Conservation (phyloP, 108 stramenopile species). For the Cyclotella kingstonii region DNA sequence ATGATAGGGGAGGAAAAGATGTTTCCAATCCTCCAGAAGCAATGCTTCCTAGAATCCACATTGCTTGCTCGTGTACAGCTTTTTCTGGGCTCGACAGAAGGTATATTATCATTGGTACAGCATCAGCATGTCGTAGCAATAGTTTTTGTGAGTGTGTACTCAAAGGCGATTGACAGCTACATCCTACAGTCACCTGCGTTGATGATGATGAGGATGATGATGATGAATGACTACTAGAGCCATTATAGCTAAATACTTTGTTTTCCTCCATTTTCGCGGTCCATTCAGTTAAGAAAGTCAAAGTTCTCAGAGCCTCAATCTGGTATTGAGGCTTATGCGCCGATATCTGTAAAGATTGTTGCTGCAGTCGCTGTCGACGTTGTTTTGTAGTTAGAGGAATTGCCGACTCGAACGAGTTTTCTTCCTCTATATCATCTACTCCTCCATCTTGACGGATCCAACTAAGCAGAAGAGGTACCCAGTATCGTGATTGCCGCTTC, state of each 20-base stretch:
- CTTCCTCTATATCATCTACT: too few species aligned
- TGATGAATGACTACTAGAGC: neutral
- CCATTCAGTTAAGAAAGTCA: constrained; percentile 25
- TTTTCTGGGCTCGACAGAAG: constrained; percentile 61
- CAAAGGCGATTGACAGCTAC: constrained; percentile 21
- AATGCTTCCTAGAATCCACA: constrained; percentile 86
- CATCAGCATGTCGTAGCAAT: constrained; percentile 80
- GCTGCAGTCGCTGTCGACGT: neutral
- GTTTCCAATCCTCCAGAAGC: constrained; percentile 62
- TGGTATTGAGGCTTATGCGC: constrained; percentile 6
- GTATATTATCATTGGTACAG: constrained; percentile 79
- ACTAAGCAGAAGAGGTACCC: too few species aligned
- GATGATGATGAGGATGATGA: too few species aligned
- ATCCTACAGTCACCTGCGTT: neutral
- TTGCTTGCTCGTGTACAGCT: constrained; percentile 77
- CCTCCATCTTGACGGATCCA: too few species aligned
- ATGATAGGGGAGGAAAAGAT: neutral
- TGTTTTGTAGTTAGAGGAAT: neutral
- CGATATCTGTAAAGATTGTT: constrained; percentile 5
- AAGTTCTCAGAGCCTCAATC: constrained; percentile 24
- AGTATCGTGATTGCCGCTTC: too few species aligned
- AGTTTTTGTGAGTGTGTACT: constrained; percentile 72
- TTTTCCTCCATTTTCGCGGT: constrained; percentile 7
- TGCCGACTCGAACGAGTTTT: too few species aligned
- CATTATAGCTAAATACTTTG: neutral